Evolutionary conservation across 2,329 filamentous ascomycete species (phyloP), one percentile per base, ranked within the genome.

Genomic region (Stagonosporopsis rhizophila): DNA sequence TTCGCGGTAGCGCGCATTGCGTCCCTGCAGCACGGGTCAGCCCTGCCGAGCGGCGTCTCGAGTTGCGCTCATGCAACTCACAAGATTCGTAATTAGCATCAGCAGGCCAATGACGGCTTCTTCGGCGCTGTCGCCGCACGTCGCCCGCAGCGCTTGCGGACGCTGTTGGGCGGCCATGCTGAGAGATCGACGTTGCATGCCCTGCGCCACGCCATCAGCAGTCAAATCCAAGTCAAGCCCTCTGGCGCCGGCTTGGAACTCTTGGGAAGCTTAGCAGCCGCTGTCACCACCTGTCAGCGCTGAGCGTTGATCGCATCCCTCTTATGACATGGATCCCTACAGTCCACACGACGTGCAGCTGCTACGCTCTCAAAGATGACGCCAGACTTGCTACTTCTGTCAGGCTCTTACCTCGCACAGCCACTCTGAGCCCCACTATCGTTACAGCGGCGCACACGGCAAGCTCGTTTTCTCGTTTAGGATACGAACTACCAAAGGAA

Each of bases 1-100:
- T 57, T 47, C 25, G 25, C 54, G 34, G 42, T 52, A 57, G 54
- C 48, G 54, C 48, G 41, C 38, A 30, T 17, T 38, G 37, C 25
- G 54, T 48, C 48, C 55, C 55, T 58, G 55, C 55, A 58, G 52
- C 22, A 35, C 44, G 44, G 53, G 42, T 30, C 28, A 56, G 47
- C 47, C 53, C 30, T 47, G 47, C 30, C 35, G 27, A 12, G 46
- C 41, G 53, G 53, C 53, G 47, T 52, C 47, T 52, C 53, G 28
- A n/a, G 30, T 30, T 30, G 42, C 22, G 42, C 47, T 56, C 47
- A 39, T 52, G 53, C 47, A 20, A 52, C 42, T 37, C 47, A 44
- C 30, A 44, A n/a, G 15, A n/a, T 5, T 32, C 15, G 1, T 32
- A n/a, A 52, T 56, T 47, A 47, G 30, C 53, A 46, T 37, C 15